Evolutionary conservation across 805 yeast genomes (phyloP), one percentile per base, ranked within the genome.

Genomic region (Tetrapisispora namnaoensis): DNA sequence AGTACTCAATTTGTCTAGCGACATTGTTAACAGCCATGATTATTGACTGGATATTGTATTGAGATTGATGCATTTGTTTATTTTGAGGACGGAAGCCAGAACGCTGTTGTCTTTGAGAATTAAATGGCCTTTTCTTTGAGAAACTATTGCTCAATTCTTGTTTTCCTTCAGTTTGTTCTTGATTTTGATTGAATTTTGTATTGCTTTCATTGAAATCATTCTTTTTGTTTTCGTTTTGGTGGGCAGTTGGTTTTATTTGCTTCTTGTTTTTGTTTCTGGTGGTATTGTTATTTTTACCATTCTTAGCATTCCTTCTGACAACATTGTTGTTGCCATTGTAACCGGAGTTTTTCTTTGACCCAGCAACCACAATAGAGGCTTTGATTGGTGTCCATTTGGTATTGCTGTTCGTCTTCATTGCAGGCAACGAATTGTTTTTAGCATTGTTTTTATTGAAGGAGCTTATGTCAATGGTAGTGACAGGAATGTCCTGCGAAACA

Each of bases 1-100:
- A 93, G 72, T 93, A 93, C 63, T 87, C 93, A 46, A 91, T 72
- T 72, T 90, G 98, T 51, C 61, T 60, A 14, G 68, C 69, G 46
- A 63, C 58, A 48, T 59, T 65, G 45, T 60, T 57, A 45, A 63
- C 58, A 17, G 65, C 62, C 51, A 61, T 53, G 40, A 61, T 50
- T 8, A 56, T 53, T 13, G 63, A 60, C 50, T 58, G 58, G 30
- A 55, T 44, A 34, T 60, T 53, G 30, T 44, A 49, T 41, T 57
- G 59, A 47, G 53, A 49, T 55, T 59, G 58, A 40, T 51, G 55
- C 56, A 53, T 51, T 45, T 56, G 58, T 49, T 44, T 48, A 42
- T 52, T 51, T 37, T 48, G 50, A 18, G 43, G 47, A 20, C 22
- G 45, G 22, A 32, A 43, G 9, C 42, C 47, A 36, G 47, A 46